Evolutionary conservation across 208 protist genomes (phyloP).

Genomic region (Crithidia brevicula): DNA sequence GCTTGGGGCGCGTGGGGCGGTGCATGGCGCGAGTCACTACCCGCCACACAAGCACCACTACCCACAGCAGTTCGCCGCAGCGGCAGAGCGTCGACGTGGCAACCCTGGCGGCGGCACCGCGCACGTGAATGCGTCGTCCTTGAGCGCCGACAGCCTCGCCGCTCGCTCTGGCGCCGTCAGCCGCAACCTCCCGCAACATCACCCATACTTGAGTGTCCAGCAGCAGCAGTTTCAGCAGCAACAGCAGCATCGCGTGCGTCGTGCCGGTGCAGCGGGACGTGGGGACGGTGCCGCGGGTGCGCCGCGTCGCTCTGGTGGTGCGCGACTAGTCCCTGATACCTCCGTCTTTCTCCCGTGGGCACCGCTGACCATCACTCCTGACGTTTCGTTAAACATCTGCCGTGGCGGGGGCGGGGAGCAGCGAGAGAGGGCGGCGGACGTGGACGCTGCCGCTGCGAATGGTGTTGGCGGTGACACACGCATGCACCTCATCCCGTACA

Average conservation of each 20-base stretch:
- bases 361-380: slow-evolving; percentile 61
- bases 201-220: slow-evolving; percentile 12
- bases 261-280: background rate
- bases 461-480: background rate
- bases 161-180: slow-evolving; percentile 10
- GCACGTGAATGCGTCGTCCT: background rate
- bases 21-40: background rate
- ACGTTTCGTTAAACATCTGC: slow-evolving; percentile 48
- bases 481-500: slow-evolving; percentile 33
- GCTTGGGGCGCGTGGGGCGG: background rate
- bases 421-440: slow-evolving; percentile 4
- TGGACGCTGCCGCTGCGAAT: background rate
- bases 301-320: background rate
- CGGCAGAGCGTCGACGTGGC: slow-evolving; percentile 8
- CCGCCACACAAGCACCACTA: slow-evolving; percentile 12
- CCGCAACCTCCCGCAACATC: slow-evolving; percentile 14
- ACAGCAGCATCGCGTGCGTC: slow-evolving; percentile 5
- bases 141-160: slow-evolving; percentile 12
- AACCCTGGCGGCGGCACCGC: background rate
- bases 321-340: slow-evolving; percentile 39
- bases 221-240: slow-evolving; percentile 13
- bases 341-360: slow-evolving; percentile 72
- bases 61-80: slow-evolving; percentile 19
- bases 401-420: background rate
- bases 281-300: background rate